These are phyloP conservation scores for Syzygium syzygioides DNA, from an alignment of 441 rosid genomes.

Conservation along the genomic window DNA sequence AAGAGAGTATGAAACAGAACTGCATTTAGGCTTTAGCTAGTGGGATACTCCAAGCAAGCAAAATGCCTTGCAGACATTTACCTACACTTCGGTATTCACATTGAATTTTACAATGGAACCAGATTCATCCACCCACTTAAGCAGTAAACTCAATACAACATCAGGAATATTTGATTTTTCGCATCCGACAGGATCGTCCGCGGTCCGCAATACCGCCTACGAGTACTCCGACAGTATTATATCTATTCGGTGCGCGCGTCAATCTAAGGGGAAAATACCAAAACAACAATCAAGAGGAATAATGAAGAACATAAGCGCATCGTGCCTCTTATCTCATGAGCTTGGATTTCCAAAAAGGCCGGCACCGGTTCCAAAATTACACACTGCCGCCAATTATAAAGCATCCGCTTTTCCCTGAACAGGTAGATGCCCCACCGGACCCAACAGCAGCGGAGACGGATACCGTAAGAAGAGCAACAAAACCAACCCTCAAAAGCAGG, in stretches of 20 bases:
- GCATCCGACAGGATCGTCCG: not conserved
- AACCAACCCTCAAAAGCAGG: not conserved
- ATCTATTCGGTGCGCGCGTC: not conserved
- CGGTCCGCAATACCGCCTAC: not conserved
- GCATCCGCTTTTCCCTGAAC: not conserved
- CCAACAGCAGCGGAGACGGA: not conserved
- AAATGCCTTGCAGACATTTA: not conserved
- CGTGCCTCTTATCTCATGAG: not conserved
- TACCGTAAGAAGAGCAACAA: not conserved
- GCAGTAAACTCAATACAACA: not conserved
- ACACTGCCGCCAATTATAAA: not conserved
- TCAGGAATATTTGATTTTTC: not conserved
- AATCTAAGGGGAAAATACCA: not conserved
- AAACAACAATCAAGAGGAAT: not conserved
- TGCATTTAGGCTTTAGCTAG: not conserved
- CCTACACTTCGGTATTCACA: not conserved
- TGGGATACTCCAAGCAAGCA: not conserved
- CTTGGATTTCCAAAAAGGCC: not conserved
- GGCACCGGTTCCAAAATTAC: not conserved
- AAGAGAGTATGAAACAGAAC: not conserved
- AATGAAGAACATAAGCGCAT: not conserved
- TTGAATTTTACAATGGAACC: not conserved
- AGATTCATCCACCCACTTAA: not conserved
- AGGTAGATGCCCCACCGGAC: not conserved
- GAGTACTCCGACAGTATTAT: not conserved